Percentiles rank a stretch among this genome's conserved stretches.
These are phyloP conservation scores for Solanum hybrid DNA, from an alignment of 305 asterid genomes.

Conservation along the genomic window DNA sequence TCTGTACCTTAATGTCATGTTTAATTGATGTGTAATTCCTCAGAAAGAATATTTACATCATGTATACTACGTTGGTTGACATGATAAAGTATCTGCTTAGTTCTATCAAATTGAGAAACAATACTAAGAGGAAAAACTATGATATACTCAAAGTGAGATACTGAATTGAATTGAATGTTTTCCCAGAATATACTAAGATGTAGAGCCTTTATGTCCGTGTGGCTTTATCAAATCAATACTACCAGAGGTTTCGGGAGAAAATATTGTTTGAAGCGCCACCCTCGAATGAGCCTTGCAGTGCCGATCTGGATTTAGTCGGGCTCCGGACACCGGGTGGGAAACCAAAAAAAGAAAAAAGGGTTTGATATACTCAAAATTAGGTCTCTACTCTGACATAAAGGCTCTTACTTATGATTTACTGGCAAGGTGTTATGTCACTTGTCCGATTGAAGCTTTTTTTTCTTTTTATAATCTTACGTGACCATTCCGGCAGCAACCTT, in stretches of 20 bases:
- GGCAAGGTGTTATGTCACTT: neutral
- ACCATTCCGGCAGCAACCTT: neutral
- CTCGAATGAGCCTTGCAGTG: neutral
- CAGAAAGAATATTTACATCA: neutral
- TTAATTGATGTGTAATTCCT: neutral
- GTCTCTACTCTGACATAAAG: neutral
- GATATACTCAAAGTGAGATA: neutral
- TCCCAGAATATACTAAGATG: neutral
- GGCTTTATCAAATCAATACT: neutral
- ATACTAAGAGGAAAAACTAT: neutral
- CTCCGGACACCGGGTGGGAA: neutral
- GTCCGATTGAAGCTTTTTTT: neutral
- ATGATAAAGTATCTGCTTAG: neutral
- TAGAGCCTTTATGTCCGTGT: neutral
- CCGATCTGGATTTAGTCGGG: neutral
- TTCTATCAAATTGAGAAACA: neutral
- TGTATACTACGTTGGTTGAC: neutral
- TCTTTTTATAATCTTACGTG: neutral
- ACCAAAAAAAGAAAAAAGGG: neutral
- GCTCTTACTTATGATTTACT: neutral
- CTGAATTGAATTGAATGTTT: neutral
- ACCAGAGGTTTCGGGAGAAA: neutral
- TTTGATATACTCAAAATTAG: neutral
- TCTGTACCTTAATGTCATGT: neutral
- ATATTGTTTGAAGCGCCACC: neutral